Base-by-base conservation (phyloP, 1,284 basidiomycete genomes). In the Apiotrichum laibachii region DNA sequence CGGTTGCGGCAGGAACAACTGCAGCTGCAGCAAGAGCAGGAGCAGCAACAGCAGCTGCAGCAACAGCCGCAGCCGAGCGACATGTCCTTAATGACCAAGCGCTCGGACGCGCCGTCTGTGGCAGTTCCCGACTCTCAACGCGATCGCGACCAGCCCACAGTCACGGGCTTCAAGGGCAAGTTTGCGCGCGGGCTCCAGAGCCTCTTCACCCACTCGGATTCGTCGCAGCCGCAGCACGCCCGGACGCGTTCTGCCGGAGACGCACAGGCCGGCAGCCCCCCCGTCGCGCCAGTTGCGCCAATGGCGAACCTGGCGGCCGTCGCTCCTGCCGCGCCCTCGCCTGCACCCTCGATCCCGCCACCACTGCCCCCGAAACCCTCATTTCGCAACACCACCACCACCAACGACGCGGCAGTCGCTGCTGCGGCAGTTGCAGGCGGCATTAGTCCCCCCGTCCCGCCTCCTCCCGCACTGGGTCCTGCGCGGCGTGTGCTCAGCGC, bases 321-420 rank as follows among this genome's bases (percentile, higher is more conserved):
- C 21, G 9, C 44, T 16, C 8, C 40, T 18, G 11, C 19, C 9
- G 19, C 19, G 19, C 11, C 10, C n/a, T 11, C 43, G 18, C n/a
- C 43, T 10, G n/a, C 31, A 9, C 31, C 22, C 12, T 46, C 45
- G 33, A n/a, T 11, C 12, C 49, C 49, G 49, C 49, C 49, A 6
- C 37, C 49, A 13, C 35, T 40, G 21, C 49, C 49, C 37, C 49
- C 49, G 18, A 50, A 50, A 50, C 47, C 47, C 33, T 49, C 34
- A 35, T 37, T 26, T 33, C 18, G 8, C 12, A 18, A 42, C 40
- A 42, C 40, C 16, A 16, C 3, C 12, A 18, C 11, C 40, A 42
- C 40, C 16, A 16, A 5, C 43, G 37, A 26, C 12, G 45, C 10
- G 45, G 6, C 6, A 21, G 18, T n/a, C n/a, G n/a, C 47, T 5